These are phyloP conservation scores for Saturnispora ahearnii DNA, from an alignment of 805 yeast species.

Conservation along the genomic window DNA sequence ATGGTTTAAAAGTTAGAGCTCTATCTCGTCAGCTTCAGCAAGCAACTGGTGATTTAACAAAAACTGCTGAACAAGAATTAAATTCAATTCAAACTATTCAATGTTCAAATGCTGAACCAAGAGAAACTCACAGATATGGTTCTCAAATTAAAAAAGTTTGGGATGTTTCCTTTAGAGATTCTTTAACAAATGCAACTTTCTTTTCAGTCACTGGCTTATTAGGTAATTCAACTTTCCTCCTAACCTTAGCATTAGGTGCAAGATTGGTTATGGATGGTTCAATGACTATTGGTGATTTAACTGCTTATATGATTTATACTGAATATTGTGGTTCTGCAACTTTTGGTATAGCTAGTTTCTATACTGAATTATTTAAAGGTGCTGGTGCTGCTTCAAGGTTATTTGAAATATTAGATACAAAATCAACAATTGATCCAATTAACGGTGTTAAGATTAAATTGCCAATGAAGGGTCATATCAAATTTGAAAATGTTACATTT, in stretches of 20 bases:
- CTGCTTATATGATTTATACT: constrained; percentile 92
- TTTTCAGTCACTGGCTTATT: constrained; percentile 74
- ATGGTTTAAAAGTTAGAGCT: constrained; percentile 71
- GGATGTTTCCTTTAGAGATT: constrained; percentile 71
- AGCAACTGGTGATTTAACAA: constrained; percentile 77
- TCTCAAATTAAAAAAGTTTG: constrained; percentile 59
- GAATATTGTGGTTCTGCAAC: constrained; percentile 90
- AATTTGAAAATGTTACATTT: constrained; percentile 59
- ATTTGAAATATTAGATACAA: constrained; percentile 76
- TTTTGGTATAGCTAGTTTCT: constrained; percentile 84
- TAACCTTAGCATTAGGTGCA: constrained; percentile 74
- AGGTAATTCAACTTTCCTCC: constrained; percentile 72
- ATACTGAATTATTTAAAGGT: constrained; percentile 93
- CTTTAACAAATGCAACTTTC: constrained; percentile 67
- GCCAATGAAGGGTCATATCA: constrained; percentile 45
- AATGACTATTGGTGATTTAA: constrained; percentile 79
- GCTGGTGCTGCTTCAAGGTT: constrained; percentile 92
- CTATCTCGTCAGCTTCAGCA: constrained; percentile 74
- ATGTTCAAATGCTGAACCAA: constrained; percentile 77
- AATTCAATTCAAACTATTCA: constrained; percentile 84
- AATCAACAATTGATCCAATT: constrained; percentile 64
- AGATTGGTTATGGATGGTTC: constrained; percentile 64
- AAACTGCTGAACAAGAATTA: constrained; percentile 85
- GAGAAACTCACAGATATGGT: constrained; percentile 70
- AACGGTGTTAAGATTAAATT: constrained; percentile 42